These are phyloP conservation scores for Trifolium pratense DNA, from an alignment of 306 rosid species.

Conservation along the genomic window DNA sequence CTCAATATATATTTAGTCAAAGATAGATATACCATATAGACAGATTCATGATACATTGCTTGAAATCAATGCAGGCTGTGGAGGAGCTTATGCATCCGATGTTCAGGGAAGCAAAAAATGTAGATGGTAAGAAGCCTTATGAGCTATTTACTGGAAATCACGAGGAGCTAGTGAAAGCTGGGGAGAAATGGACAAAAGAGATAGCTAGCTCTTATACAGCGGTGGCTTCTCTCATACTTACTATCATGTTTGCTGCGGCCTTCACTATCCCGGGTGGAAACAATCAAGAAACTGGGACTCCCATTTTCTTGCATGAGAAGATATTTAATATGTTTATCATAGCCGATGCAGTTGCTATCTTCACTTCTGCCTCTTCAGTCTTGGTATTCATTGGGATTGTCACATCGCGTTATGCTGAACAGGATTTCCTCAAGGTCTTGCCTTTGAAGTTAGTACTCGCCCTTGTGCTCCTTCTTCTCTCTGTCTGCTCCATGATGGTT, in stretches of 20 bases:
- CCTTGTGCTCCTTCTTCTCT: background rate
- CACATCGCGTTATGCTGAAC: background rate
- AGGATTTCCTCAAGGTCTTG: background rate
- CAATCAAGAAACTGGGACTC: background rate
- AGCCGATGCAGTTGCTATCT: background rate
- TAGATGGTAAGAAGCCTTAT: background rate
- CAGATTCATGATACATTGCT: too few relatives aligned
- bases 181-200: constrained; percentile 36
- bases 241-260: constrained; percentile 20
- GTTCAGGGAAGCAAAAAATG: background rate
- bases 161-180: background rate
- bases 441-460: background rate
- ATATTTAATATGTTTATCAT: background rate
- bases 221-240: constrained; percentile 17
- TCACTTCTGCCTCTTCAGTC: constrained; percentile 7
- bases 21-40: too few relatives aligned
- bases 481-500: background rate
- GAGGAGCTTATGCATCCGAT: background rate
- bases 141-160: constrained; percentile 21
- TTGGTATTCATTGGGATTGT: constrained; percentile 15
- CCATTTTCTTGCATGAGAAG: background rate
- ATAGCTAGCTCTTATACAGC: background rate
- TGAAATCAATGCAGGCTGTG: constrained; percentile 27
- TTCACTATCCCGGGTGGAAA: constrained; percentile 25
- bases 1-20: background rate